Evolutionary conservation across 75 land plant species (phyloP), one percentile per base, ranked within the genome.

Genomic region (Larix kaempferi): DNA sequence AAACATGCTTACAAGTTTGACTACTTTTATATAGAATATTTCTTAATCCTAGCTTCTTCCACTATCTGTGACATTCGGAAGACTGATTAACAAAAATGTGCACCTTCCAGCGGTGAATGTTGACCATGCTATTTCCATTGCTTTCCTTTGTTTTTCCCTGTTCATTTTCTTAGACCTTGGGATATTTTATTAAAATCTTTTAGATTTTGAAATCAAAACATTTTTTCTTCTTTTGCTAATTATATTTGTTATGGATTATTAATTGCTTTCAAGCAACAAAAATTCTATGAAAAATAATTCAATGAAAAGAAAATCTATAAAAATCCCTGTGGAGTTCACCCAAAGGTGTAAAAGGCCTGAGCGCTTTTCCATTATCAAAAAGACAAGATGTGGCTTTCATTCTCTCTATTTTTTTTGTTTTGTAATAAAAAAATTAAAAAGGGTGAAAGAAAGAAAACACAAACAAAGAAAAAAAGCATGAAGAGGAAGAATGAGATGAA

Each of bases 401-500:
- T 69, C 41, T 44, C 25, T 67, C 54, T 33, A 64, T 19, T 39
- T 69, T 37, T 41, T 69, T 69, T 41, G n/a, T 8, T 69, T 37
- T 49, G n/a, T 69, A 69, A 35, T 41, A 11, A 13, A 69, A 15
- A 69, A 5, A 8, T 19, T 69, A 41, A 35, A 39, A n/a, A 39
- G 72, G 19, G 37, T 39, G 52, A 44, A 21, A 39, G 13, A 39
- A 39, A 41, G 37, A 65, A 39, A 65, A 17, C 41, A 33, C 8
- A 69, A 21, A 3, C 25, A 69, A 3, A 21, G 10, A 37, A 15
- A n/a, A 67, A 8, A 29, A 22, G 27, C 17, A 33, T 33, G 7
- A 33, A 37, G 0, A 73, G 16, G 27, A 56, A 76, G 25, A 67
- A 78, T 17, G 75, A 52, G 75, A 54, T 35, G 49, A 39, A 77